phyloP scores from a whole-genome alignment of 1,139 yeast species.

The Saccharomyces hybrid region DNA sequence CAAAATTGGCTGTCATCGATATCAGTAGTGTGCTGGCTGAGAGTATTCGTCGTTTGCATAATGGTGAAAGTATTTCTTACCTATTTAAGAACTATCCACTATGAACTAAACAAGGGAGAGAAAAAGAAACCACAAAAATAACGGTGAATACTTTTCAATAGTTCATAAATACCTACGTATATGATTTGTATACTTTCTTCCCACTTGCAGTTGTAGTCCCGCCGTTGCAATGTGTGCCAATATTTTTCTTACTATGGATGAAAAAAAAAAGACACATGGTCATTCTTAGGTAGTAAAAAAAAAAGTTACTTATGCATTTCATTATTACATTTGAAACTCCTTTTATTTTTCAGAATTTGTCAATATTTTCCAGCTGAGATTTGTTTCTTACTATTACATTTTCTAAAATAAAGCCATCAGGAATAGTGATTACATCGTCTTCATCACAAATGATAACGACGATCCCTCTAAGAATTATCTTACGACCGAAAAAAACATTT shows the following conservation, averaged over 20 bases:
- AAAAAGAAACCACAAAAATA: not conserved
- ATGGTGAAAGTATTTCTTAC: conserved; percentile 93
- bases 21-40: conserved; percentile 91
- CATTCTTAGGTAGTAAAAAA: not conserved
- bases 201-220: not conserved
- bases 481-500: conserved; percentile 79
- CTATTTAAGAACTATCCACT: conserved; percentile 71
- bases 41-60: conserved; percentile 90
- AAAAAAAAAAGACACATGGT: not conserved
- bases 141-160: not conserved
- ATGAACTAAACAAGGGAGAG: conserved; percentile 14
- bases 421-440: conserved; percentile 89
- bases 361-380: conserved; percentile 52
- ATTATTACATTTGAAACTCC: not conserved
- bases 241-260: not conserved
- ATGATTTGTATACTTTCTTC: not conserved
- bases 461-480: conserved; percentile 84
- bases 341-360: not conserved
- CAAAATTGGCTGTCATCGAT: conserved; percentile 75
- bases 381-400: conserved; percentile 60
- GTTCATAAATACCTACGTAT: not conserved
- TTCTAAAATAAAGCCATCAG: conserved; percentile 71
- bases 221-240: not conserved
- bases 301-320: not conserved
- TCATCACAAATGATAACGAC: conserved; percentile 93